A percentile compares a stretch with the other conserved stretches of the same genome.
phyloP scores from a whole-genome alignment of 164 flowering plant species.

The Piper betle region DNA sequence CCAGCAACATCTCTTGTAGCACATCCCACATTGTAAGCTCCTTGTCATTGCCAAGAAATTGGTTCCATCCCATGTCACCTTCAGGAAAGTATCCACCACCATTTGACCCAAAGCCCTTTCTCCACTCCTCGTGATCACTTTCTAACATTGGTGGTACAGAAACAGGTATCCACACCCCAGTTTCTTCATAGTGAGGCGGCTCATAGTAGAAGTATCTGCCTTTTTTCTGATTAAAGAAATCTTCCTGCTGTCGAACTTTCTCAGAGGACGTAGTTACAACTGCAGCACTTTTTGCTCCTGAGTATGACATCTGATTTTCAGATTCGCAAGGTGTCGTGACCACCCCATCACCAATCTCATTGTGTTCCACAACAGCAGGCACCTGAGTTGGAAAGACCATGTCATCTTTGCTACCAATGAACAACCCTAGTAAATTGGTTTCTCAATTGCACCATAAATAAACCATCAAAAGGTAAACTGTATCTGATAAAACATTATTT shows the following conservation, averaged over 20 bases:
- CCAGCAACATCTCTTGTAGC: constrained; percentile 71
- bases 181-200: constrained; percentile 69
- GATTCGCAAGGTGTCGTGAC: not conserved
- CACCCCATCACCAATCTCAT: not conserved
- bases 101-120: constrained; percentile 32
- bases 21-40: constrained; percentile 98
- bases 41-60: constrained; percentile 44
- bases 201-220: constrained; percentile 72
- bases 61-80: constrained; percentile 69
- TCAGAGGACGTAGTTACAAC: not conserved
- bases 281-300: not conserved
- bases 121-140: constrained; percentile 59
- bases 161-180: constrained; percentile 95
- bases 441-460: too few relatives aligned
- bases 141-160: constrained; percentile 93
- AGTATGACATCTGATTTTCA: not conserved
- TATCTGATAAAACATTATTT: too few relatives aligned
- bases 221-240: constrained; percentile 13
- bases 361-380: not conserved
- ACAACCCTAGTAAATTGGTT: too few relatives aligned
- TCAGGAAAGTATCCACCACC: constrained; percentile 84
- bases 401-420: too few relatives aligned
- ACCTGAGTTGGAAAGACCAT: not conserved
- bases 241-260: not conserved
- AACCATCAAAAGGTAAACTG: too few relatives aligned